Conservation (phyloP, 1,284 basidiomycete species). For the Thelephora terrestris region DNA sequence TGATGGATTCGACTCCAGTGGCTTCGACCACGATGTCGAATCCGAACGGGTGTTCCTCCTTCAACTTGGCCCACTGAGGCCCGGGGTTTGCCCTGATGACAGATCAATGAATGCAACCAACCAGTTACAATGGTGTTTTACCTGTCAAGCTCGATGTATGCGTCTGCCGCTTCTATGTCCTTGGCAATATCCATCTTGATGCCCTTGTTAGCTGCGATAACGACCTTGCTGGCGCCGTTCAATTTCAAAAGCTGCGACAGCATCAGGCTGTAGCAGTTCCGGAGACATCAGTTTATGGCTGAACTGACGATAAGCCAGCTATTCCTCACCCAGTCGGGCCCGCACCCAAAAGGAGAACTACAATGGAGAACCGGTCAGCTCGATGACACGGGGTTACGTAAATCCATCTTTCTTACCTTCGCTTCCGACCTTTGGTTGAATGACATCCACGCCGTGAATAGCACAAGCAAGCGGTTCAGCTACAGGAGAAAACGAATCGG, state of each 20-base stretch:
- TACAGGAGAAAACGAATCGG: neutral
- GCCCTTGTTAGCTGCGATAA: slow-evolving; percentile 77
- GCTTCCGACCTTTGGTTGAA: slow-evolving; percentile 66
- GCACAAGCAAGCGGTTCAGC: slow-evolving; percentile 86
- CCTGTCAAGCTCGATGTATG: slow-evolving; percentile 77
- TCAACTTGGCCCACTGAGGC: slow-evolving; percentile 72
- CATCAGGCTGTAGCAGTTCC: slow-evolving; percentile 50
- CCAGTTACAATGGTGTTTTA: no score
- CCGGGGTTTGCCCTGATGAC: slow-evolving; percentile 44
- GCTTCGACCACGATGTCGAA: slow-evolving; percentile 88
- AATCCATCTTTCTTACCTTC: slow-evolving; percentile 24
- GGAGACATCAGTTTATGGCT: neutral
- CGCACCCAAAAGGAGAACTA: slow-evolving; percentile 64
- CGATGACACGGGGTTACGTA: neutral
- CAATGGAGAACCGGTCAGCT: neutral
- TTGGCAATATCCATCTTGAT: slow-evolving; percentile 80
- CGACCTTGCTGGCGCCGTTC: slow-evolving; percentile 68
- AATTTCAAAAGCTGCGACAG: slow-evolving; percentile 79
- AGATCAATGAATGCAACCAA: neutral
- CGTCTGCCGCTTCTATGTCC: slow-evolving; percentile 65
- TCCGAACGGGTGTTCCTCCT: slow-evolving; percentile 71
- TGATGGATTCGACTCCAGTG: slow-evolving; percentile 74
- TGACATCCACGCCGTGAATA: slow-evolving; percentile 80
- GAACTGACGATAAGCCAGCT: neutral
- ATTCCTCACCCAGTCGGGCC: slow-evolving; percentile 47